Percentiles rank a stretch among this genome's conserved stretches.
These are phyloP conservation scores for Hypoxylon sp. DNA, from an alignment of 2,329 filamentous ascomycete species.

Conservation along the genomic window DNA sequence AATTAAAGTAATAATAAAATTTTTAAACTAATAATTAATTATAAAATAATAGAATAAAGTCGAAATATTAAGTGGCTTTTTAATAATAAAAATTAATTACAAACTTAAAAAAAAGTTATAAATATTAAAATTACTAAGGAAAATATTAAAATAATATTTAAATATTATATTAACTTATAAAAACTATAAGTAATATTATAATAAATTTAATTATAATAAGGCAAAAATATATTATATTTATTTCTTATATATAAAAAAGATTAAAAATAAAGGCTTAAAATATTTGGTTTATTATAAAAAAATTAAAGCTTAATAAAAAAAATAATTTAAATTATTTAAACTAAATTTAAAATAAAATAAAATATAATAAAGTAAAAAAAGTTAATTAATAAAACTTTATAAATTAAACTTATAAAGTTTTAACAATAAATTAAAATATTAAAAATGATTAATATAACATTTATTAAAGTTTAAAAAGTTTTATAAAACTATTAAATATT, in stretches of 20 bases:
- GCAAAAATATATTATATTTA: conserved; percentile 19
- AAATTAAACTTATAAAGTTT: not conserved
- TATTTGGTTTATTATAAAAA: conserved; percentile 15
- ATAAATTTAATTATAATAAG: conserved; percentile 15
- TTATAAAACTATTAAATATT: conserved; percentile 11
- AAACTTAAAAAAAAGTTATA: not conserved
- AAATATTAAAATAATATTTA: conserved; percentile 17
- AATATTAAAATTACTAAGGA: conserved; percentile 10
- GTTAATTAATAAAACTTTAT: conserved; percentile 6
- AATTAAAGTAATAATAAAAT: conserved; percentile 1
- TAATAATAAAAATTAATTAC: conserved; percentile 3
- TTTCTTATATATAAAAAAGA: conserved; percentile 8
- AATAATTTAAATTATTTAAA: not conserved
- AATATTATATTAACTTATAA: conserved; percentile 10
- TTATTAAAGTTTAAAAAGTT: conserved; percentile 1
- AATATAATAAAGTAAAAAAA: not conserved
- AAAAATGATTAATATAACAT: not conserved
- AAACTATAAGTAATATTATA: conserved; percentile 21
- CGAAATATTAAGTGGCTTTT: not conserved
- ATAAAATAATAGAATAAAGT: conserved; percentile 1
- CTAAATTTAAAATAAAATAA: not conserved
- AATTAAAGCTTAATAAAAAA: not conserved
- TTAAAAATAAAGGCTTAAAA: conserved; percentile 15
- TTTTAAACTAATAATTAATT: not conserved
- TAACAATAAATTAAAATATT: not conserved